Percentiles rank a stretch among this genome's conserved stretches.
These are phyloP conservation scores for Byssothecium circinans DNA, from an alignment of 2,329 filamentous ascomycete genomes.

Conservation along the genomic window DNA sequence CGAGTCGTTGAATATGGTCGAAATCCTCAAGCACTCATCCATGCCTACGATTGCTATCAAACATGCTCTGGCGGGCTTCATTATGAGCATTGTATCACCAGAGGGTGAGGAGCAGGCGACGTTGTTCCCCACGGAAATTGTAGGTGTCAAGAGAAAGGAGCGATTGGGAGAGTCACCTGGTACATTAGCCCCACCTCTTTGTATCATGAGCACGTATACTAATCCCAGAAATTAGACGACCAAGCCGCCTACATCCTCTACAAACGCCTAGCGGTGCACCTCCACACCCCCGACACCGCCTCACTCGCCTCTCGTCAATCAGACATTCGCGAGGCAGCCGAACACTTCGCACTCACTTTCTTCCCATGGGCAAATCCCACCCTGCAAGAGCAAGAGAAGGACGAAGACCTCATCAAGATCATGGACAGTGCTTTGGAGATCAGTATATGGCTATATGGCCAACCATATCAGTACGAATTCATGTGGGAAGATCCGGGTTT, in stretches of 20 bases:
- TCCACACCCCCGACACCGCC: conserved; percentile 20
- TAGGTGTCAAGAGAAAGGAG: conserved; percentile 10
- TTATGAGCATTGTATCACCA: conserved; percentile 25
- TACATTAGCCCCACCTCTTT: neutral
- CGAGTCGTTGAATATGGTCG: conserved; percentile 23
- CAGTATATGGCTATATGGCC: conserved; percentile 34
- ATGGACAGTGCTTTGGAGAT: conserved; percentile 29
- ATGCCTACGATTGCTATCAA: conserved; percentile 33
- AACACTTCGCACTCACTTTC: conserved; percentile 38
- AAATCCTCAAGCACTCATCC: conserved; percentile 27
- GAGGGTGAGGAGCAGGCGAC: conserved; percentile 15
- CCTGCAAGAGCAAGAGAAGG: conserved; percentile 29
- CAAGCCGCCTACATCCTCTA: conserved; percentile 27
- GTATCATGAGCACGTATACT: neutral
- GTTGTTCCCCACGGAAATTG: conserved; percentile 30
- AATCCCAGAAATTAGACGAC: conserved; percentile 11
- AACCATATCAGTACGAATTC: conserved; percentile 27
- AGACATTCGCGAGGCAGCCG: conserved; percentile 36
- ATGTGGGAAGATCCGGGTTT: conserved; percentile 28
- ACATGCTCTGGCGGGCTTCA: conserved; percentile 32
- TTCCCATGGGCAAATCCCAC: conserved; percentile 39
- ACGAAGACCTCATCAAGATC: conserved; percentile 29
- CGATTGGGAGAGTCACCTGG: conserved; percentile 8
- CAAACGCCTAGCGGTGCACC: conserved; percentile 28
- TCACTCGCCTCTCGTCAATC: conserved; percentile 13